A percentile compares a stretch with the other conserved stretches of the same genome.
Evolutionary conservation across 140 eudicot species (phyloP).

Genomic region (Stevia rebaudiana): DNA sequence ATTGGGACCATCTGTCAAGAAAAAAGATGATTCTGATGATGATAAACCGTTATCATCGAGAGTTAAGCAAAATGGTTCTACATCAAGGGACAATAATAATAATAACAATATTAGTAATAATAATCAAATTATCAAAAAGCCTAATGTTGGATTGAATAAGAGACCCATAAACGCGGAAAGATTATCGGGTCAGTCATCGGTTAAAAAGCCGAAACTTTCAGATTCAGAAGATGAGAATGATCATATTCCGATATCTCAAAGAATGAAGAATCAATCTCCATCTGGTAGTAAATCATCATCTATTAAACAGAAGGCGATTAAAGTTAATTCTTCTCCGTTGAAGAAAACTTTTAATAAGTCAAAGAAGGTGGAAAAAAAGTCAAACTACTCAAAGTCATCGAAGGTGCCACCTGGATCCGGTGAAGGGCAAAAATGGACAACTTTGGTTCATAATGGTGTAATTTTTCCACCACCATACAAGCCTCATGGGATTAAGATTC

Average conservation of each 20-base stretch:
- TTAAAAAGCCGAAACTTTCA: slow-evolving; percentile 67
- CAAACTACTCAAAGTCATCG: slow-evolving; percentile 59
- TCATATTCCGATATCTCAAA: slow-evolving; percentile 60
- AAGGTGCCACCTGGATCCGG: slow-evolving; percentile 88
- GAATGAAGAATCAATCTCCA: slow-evolving; percentile 53
- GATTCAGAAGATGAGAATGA: slow-evolving; percentile 64
- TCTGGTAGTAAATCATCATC: slow-evolving; percentile 49
- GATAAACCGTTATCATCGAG: slow-evolving; percentile 47
- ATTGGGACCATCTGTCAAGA: slow-evolving; percentile 40
- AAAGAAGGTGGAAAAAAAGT: slow-evolving; percentile 55
- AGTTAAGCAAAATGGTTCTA: slow-evolving; percentile 66
- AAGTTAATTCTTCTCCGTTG: slow-evolving; percentile 40
- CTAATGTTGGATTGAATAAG: slow-evolving; percentile 39
- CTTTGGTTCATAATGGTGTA: slow-evolving; percentile 88
- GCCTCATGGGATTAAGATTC: slow-evolving; percentile 91
- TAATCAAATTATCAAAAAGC: slow-evolving; percentile 34
- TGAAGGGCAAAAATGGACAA: slow-evolving; percentile 97
- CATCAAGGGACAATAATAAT: slow-evolving; percentile 38
- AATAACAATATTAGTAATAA: slow-evolving; percentile 18
- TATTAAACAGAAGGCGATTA: slow-evolving; percentile 37
- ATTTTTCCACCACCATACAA: slow-evolving; percentile 89
- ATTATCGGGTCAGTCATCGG: slow-evolving; percentile 39
- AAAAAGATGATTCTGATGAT: slow-evolving; percentile 41
- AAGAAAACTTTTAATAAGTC: slow-evolving; percentile 42
- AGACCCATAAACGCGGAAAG: slow-evolving; percentile 50